A percentile compares a stretch with the other conserved stretches of the same genome.
Conservation (phyloP, 78 protist genomes). For the Tieghemostelium lacteum region DNA sequence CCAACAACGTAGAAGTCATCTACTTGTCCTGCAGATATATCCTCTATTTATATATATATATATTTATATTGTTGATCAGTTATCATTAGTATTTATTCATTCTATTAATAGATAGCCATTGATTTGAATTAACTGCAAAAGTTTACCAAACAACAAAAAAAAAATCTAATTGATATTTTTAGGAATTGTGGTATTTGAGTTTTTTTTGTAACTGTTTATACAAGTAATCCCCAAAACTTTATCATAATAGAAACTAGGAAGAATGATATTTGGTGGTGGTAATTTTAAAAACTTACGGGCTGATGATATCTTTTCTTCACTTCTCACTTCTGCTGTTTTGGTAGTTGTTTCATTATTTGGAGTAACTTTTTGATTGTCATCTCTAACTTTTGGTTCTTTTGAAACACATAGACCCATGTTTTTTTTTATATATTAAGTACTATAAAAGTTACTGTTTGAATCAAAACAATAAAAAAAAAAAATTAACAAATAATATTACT, state of each 20-base stretch:
- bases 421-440: neutral
- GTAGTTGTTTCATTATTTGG: neutral
- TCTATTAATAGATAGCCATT: neutral
- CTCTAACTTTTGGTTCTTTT: conserved; percentile 8
- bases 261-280: too few species aligned
- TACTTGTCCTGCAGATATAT: conserved; percentile 67
- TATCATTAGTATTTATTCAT: neutral
- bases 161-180: neutral
- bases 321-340: conserved; percentile 47
- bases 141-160: conserved; percentile 2
- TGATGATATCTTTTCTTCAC: conserved; percentile 60
- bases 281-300: conserved; percentile 23
- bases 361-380: neutral
- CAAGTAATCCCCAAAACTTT: too few species aligned
- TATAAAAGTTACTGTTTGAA: neutral
- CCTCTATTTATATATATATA: conserved; percentile 22
- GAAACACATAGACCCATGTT: conserved; percentile 34
- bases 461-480: neutral
- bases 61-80: too few species aligned
- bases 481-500: neutral
- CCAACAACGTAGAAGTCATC: conserved; percentile 77
- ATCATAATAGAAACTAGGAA: too few species aligned
- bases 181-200: neutral
- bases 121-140: neutral
- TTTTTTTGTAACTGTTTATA: too few species aligned